Conservation (phyloP, 495 filamentous ascomycete genomes). For the Daldinia concentrica region DNA sequence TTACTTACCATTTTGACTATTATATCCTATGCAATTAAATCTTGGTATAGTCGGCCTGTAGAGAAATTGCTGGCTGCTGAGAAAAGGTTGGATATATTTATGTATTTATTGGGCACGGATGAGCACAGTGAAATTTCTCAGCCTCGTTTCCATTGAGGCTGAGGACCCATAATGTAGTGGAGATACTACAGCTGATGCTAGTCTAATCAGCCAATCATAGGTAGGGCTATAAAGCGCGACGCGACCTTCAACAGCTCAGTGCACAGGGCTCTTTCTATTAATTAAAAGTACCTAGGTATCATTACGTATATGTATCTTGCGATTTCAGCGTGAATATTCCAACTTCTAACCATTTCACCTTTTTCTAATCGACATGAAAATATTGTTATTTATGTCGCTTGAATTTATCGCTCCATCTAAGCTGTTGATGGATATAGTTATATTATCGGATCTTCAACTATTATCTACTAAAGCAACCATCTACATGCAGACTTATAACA, state of each 20-base stretch:
- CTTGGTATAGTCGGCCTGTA: neutral
- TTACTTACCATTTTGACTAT: constrained; percentile 46
- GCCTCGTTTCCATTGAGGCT: constrained; percentile 37
- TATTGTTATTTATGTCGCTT: neutral
- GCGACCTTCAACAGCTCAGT: constrained; percentile 10
- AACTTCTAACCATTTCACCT: neutral
- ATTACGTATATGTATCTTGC: neutral
- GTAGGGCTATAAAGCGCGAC: constrained; percentile 2
- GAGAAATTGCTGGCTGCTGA: constrained; percentile 4
- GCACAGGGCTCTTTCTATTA: neutral
- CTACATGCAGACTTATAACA: neutral
- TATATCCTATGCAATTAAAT: neutral
- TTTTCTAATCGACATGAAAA: neutral
- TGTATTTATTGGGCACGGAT: constrained; percentile 11
- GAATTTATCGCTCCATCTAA: neutral
- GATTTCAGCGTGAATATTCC: neutral
- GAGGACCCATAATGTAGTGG: neutral
- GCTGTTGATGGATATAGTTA: neutral
- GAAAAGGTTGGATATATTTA: neutral
- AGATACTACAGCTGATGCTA: neutral
- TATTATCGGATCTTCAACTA: neutral
- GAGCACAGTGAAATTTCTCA: constrained; percentile 17
- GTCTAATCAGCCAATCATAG: constrained; percentile 1
- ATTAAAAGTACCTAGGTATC: neutral
- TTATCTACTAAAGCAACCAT: neutral